Evolutionary conservation across 345 rosid species (phyloP), one percentile per base, ranked within the genome.

Genomic region (Atalantia buxifolia): DNA sequence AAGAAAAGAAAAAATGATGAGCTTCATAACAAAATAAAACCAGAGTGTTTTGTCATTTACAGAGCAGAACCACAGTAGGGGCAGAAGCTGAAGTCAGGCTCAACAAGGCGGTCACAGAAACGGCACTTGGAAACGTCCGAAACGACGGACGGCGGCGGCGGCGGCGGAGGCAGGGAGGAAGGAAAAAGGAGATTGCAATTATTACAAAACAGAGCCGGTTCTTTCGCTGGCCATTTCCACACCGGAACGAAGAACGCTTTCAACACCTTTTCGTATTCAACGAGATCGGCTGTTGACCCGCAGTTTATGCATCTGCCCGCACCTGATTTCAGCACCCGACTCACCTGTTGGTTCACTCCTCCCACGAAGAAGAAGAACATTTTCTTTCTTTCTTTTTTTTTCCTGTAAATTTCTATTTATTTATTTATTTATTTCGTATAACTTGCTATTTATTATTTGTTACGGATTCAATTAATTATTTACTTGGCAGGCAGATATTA

Each of bases 351-450:
- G 78, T 89, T 93, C 64, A 95, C 60, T 71, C 97, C 98, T 48
- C 98, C 98, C 6, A 81, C 98, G 77, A 95, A 90, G 89, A 95
- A 95, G 90, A 92, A 91, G 87, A 93, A 91, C 97, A 93, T 95
- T 28, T 77, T 73, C 22, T 57, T 21, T 35, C 38, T 35, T 38
- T 38, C 7, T 6, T 31, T 9, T 14, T 60, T 6, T 19, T 5
- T 1, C 10, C 18, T 45, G 2, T 38, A 38, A 45, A 2, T 40
- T 40, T 45, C 13, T 45, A 1, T 45, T 45, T 45, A 45, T 21
- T 4, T 35, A 45, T 21, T 4, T 35, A 12, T 35, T 10, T 31
- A 1, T 35, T 35, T 35, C 1, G 0, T 57, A 42, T 10, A 42
- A 2, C 7, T 36, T 0, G 16, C 40, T 35, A 12, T 35, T 10